Conservation (phyloP, 352 stramenopile genomes). For the Pythium myriotylum region DNA sequence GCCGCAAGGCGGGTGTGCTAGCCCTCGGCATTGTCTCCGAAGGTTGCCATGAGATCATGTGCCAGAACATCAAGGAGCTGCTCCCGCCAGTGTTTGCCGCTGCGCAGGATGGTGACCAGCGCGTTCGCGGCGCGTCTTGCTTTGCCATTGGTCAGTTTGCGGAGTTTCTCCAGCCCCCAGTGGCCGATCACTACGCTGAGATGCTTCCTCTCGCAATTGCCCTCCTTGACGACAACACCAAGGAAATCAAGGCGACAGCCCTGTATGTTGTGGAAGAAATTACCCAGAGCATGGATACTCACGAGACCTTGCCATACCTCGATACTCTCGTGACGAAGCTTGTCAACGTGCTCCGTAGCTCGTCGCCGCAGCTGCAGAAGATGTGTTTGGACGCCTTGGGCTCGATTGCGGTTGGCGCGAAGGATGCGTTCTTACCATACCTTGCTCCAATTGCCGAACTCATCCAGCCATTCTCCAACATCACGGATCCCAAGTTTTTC, state of each 20-base stretch:
- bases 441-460: slow-evolving; percentile 88
- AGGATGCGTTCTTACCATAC: slow-evolving; percentile 97
- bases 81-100: slow-evolving; percentile 92
- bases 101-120: slow-evolving; percentile 90
- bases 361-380: slow-evolving; percentile 94
- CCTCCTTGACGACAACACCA: slow-evolving; percentile 93
- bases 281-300: slow-evolving; percentile 96
- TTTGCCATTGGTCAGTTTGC: slow-evolving; percentile 98
- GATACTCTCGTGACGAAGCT: slow-evolving; percentile 96
- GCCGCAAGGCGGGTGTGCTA: slow-evolving; percentile 96
- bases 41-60: slow-evolving; percentile 94
- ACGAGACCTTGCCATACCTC: slow-evolving; percentile 94
- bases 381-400: slow-evolving; percentile 97
- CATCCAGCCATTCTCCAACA: slow-evolving; percentile 88
- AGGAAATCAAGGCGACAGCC: slow-evolving; percentile 95
- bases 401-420: slow-evolving; percentile 96
- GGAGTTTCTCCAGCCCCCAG: slow-evolving; percentile 98
- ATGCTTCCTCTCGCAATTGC: slow-evolving; percentile 96
- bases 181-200: slow-evolving; percentile 93
- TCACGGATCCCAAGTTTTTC: slow-evolving; percentile 93
- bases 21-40: slow-evolving; percentile 97
- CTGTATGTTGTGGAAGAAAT: slow-evolving; percentile 99
- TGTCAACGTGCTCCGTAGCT: slow-evolving; percentile 90
- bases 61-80: slow-evolving; percentile 93
- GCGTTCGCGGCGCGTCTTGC: slow-evolving; percentile 96